Percentiles rank a stretch among this genome's conserved stretches.
phyloP scores from a whole-genome alignment of 768 basidiomycete species.

The Tricholoma hemisulphureum region DNA sequence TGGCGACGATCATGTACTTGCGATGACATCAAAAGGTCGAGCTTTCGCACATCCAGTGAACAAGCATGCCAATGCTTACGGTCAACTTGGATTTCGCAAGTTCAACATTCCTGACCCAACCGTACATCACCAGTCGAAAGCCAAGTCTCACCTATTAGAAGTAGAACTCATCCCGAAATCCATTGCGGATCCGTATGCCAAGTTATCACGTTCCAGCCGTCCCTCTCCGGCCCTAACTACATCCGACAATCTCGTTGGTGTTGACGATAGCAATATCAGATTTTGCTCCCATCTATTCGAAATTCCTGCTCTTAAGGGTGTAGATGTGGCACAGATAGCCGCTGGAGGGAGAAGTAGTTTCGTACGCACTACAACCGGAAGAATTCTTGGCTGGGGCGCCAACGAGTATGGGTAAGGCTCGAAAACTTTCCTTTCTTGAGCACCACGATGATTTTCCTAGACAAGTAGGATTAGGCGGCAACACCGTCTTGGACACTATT shows the following conservation, averaged over 20 bases:
- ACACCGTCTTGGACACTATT: slow-evolving; percentile 62
- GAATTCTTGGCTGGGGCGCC: slow-evolving; percentile 86
- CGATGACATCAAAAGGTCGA: slow-evolving; percentile 69
- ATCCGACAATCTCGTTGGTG: slow-evolving; percentile 30
- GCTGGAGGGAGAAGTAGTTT: slow-evolving; percentile 76
- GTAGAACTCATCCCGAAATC: slow-evolving; percentile 61
- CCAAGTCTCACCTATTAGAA: slow-evolving; percentile 35
- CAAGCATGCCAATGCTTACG: slow-evolving; percentile 71
- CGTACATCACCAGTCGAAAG: slow-evolving; percentile 19
- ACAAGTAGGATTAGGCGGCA: slow-evolving; percentile 77
- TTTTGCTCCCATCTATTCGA: slow-evolving; percentile 75
- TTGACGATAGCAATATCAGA: slow-evolving; percentile 46
- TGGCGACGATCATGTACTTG: slow-evolving; percentile 72
- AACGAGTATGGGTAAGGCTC: slow-evolving; percentile 76
- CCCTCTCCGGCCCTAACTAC: slow-evolving; percentile 24
- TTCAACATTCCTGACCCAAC: slow-evolving; percentile 48
- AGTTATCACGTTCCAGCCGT: slow-evolving; percentile 42
- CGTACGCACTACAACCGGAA: slow-evolving; percentile 61
- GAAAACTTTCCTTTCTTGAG: background rate
- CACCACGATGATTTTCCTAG: slow-evolving; percentile 33
- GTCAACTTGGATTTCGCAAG: slow-evolving; percentile 80
- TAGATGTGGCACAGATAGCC: slow-evolving; percentile 66
- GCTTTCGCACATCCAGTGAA: slow-evolving; percentile 77
- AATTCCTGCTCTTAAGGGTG: slow-evolving; percentile 66
- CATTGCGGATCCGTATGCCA: slow-evolving; percentile 48